These are phyloP conservation scores for Fomitopsis serialis DNA, from an alignment of 768 basidiomycete species.

Conservation along the genomic window DNA sequence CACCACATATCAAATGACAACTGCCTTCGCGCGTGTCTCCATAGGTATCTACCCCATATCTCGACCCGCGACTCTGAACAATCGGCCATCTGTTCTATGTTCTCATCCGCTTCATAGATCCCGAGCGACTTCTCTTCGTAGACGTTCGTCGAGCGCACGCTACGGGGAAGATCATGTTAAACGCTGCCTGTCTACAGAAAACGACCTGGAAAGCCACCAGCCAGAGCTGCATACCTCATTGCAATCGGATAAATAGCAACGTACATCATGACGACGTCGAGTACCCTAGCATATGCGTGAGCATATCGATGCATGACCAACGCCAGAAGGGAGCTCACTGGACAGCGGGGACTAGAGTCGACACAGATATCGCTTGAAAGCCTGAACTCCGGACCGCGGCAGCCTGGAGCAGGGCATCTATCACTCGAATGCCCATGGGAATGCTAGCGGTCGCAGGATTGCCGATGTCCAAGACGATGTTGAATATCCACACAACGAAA, in stretches of 20 bases:
- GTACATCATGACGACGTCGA: slow-evolving; percentile 93
- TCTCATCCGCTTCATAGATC: slow-evolving; percentile 29
- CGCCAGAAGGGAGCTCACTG: slow-evolving; percentile 43
- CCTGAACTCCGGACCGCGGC: slow-evolving; percentile 82
- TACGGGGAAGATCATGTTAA: slow-evolving; percentile 3
- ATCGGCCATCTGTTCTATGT: slow-evolving; percentile 24
- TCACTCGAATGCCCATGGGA: slow-evolving; percentile 61
- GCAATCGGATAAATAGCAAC: slow-evolving; percentile 77
- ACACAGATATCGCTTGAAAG: slow-evolving; percentile 66
- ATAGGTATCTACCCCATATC: slow-evolving; percentile 32
- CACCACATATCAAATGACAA: slow-evolving; percentile 90
- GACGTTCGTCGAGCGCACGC: slow-evolving; percentile 40
- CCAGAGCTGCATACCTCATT: slow-evolving; percentile 47
- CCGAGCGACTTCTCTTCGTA: slow-evolving; percentile 53
- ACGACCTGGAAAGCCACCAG: not conserved
- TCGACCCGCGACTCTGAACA: slow-evolving; percentile 21
- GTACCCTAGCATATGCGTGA: slow-evolving; percentile 41
- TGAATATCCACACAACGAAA: slow-evolving; percentile 63
- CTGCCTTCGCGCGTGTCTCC: slow-evolving; percentile 39
- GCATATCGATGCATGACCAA: not conserved
- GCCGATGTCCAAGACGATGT: slow-evolving; percentile 82
- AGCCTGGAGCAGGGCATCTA: slow-evolving; percentile 73
- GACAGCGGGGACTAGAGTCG: slow-evolving; percentile 75
- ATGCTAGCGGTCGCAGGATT: slow-evolving; percentile 63
- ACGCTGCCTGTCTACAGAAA: not conserved